Evolutionary conservation across 257 asterid species (phyloP).

Genomic region (Solanum rostratum): DNA sequence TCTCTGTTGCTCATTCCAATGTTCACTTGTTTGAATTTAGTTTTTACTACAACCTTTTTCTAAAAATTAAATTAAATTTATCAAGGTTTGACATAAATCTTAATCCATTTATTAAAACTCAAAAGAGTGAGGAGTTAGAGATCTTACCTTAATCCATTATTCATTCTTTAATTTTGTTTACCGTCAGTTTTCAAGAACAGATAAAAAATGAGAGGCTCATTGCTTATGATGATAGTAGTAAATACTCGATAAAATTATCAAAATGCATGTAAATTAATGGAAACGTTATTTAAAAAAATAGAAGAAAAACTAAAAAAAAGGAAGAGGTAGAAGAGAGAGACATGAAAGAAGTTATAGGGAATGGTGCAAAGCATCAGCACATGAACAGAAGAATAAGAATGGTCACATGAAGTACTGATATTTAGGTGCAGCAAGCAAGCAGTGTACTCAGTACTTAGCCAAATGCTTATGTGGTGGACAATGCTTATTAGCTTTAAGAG

Average conservation of each 20-base stretch:
- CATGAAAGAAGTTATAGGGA: slow-evolving; percentile 37
- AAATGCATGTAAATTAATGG: fast-evolving
- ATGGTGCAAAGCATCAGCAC: slow-evolving; percentile 26
- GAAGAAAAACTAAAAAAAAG: not conserved
- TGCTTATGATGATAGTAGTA: not conserved
- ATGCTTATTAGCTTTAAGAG: slow-evolving; percentile 5
- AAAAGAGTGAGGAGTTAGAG: not conserved
- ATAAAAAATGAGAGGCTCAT: too few species aligned
- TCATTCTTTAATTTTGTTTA: too few species aligned
- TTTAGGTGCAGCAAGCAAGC: not conserved
- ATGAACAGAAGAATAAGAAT: not conserved
- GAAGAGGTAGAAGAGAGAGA: slow-evolving; percentile 6
- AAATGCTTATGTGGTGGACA: not conserved
- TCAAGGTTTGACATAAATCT: not conserved
- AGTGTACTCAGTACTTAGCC: not conserved
- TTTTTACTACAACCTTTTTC: not conserved
- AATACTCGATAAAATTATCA: not conserved
- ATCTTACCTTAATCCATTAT: not conserved
- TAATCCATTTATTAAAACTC: not conserved
- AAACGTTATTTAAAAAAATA: not conserved
- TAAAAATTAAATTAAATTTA: not conserved
- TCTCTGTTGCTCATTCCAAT: slow-evolving; percentile 21
- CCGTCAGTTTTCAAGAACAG: too few species aligned
- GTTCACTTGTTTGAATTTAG: slow-evolving; percentile 2
- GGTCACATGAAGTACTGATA: not conserved